Evolutionary conservation across 1,284 basidiomycete genomes (phyloP), one percentile per base, ranked within the genome.

Genomic region (Fistulinella staudtii): DNA sequence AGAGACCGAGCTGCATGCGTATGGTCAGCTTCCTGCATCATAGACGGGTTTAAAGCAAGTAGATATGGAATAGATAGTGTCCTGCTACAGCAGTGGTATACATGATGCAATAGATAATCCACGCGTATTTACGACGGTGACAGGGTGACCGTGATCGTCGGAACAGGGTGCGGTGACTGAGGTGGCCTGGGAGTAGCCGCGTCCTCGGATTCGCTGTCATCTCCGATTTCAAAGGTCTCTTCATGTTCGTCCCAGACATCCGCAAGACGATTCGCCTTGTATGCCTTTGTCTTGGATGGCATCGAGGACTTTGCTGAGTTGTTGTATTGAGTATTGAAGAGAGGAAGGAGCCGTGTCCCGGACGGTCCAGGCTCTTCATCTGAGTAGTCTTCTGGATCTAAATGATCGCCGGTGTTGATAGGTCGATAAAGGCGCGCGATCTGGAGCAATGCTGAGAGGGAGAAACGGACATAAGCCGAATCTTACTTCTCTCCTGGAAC

Each of bases 221-320:
- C 80, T 6, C 84, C 86, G 46, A 88, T 73, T 27, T 72, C 81
- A 58, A 90, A 90, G 29, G 86, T 50, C 45, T 88, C 87, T 61
- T 89, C 85, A 15, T 79, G 73, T 55, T 86, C 83, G 52, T 89
- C 82, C 85, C 85, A 88, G 21, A 87, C 79, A 56, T 89, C 73
- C 10, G 73, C 71, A 28, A 87, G 65, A 18, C 72, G 55, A 25
- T 35, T 17, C 0, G 36, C 48, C 30, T 63, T 53, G 65, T 23
- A 65, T 57, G 31, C 53, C 53, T 57, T 63, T 58, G 55, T 42
- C 39, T 45, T 58, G 35, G 50, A 43, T 5, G 38, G 47, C 6
- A 39, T 21, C 17, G 41, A 36, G 22, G 54, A 34, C 49, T 54
- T 58, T 42, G 57, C 28, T 0, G 50, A 41, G 25, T 45, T 36